Conservation (phyloP, 2,329 filamentous ascomycete genomes). For the Falciphora oryzae region DNA sequence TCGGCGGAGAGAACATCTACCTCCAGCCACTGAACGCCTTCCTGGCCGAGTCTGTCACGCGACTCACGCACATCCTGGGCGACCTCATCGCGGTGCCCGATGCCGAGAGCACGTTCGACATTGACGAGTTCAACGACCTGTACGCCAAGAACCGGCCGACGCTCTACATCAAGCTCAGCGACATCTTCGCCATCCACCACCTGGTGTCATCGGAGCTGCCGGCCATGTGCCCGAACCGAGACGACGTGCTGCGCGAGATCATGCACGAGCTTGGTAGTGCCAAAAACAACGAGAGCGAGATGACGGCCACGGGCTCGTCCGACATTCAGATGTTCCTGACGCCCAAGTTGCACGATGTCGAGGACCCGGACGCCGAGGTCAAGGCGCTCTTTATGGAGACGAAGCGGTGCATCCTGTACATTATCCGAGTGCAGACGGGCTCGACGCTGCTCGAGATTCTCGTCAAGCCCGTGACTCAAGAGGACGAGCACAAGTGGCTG, state of each 20-base stretch:
- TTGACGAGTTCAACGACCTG: slow-evolving; percentile 97
- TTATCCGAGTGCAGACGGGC: slow-evolving; percentile 92
- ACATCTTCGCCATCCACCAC: slow-evolving; percentile 94
- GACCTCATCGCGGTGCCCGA: slow-evolving; percentile 78
- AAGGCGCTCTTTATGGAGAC: slow-evolving; percentile 97
- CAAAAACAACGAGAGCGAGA: slow-evolving; percentile 92
- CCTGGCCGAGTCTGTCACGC: slow-evolving; percentile 75
- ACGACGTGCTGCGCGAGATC: slow-evolving; percentile 86
- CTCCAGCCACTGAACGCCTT: slow-evolving; percentile 93
- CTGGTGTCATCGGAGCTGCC: slow-evolving; percentile 75
- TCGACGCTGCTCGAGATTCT: slow-evolving; percentile 91
- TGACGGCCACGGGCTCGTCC: slow-evolving; percentile 76
- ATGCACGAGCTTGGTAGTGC: slow-evolving; percentile 91
- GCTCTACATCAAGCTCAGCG: slow-evolving; percentile 97
- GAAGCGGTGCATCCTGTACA: slow-evolving; percentile 93
- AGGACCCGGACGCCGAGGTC: slow-evolving; percentile 87
- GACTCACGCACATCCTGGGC: slow-evolving; percentile 68
- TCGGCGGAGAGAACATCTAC: slow-evolving; percentile 92
- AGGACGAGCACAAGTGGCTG: slow-evolving; percentile 88
- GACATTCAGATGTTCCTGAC: slow-evolving; percentile 90
- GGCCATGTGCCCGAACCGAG: slow-evolving; percentile 69
- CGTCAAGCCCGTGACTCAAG: slow-evolving; percentile 76
- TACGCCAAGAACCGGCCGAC: slow-evolving; percentile 96
- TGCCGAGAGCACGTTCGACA: slow-evolving; percentile 89
- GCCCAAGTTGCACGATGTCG: slow-evolving; percentile 80